These are phyloP conservation scores for Fusarium sp. DNA, from an alignment of 2,329 filamentous ascomycete species.

Conservation along the genomic window DNA sequence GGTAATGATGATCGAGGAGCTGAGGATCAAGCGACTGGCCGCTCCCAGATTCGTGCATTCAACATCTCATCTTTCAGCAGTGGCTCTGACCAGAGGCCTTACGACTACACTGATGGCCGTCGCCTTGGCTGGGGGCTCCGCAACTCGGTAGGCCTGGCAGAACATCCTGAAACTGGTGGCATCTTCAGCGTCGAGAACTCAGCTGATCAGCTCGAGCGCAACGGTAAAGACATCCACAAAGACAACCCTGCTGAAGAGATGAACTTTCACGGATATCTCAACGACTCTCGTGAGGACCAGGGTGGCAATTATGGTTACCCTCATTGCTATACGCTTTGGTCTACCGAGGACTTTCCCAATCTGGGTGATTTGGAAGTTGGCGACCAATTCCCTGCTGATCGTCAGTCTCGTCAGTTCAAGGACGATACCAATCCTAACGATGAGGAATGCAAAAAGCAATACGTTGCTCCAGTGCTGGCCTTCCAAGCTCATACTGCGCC, in stretches of 20 bases:
- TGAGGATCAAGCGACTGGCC: slow-evolving; percentile 62
- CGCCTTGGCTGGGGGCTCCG: slow-evolving; percentile 75
- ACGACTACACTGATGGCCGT: slow-evolving; percentile 60
- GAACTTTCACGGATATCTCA: slow-evolving; percentile 74
- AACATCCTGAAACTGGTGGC: slow-evolving; percentile 64
- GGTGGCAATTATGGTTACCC: slow-evolving; percentile 77
- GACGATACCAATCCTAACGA: slow-evolving; percentile 54
- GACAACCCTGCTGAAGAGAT: slow-evolving; percentile 80
- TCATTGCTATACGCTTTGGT: slow-evolving; percentile 74
- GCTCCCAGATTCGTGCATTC: slow-evolving; percentile 74
- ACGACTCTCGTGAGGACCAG: slow-evolving; percentile 46
- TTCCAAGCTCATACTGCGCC: slow-evolving; percentile 76
- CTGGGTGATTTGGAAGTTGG: slow-evolving; percentile 57
- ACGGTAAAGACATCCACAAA: slow-evolving; percentile 69
- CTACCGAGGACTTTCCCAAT: slow-evolving; percentile 57
- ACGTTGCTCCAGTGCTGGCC: slow-evolving; percentile 65
- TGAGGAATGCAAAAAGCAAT: slow-evolving; percentile 56
- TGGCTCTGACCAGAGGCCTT: slow-evolving; percentile 44
- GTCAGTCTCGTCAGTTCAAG: slow-evolving; percentile 40
- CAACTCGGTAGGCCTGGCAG: slow-evolving; percentile 78
- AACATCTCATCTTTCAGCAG: slow-evolving; percentile 50
- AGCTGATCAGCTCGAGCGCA: slow-evolving; percentile 70
- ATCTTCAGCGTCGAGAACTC: slow-evolving; percentile 76
- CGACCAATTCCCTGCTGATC: slow-evolving; percentile 59
- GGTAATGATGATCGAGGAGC: slow-evolving; percentile 71